These are phyloP conservation scores for Phytophthora boehmeriae DNA, from an alignment of 352 stramenopile genomes.

Conservation along the genomic window DNA sequence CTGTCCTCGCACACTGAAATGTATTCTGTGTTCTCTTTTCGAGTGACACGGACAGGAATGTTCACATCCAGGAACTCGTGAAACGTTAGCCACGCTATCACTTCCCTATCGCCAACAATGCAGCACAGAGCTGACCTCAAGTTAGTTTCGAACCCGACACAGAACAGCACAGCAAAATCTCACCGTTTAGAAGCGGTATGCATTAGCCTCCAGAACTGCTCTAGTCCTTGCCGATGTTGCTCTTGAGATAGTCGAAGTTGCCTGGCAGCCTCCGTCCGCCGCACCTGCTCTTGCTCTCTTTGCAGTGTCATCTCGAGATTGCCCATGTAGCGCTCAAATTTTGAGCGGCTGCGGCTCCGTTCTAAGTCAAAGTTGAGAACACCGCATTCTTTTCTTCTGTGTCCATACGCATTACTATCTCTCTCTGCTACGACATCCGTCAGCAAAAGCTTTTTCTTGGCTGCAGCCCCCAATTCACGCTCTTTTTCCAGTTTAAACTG, in stretches of 20 bases:
- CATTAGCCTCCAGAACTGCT: constrained; percentile 70
- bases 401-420: not conserved
- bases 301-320: constrained; percentile 44
- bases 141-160: not conserved
- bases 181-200: constrained; percentile 39
- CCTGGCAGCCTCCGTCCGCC: constrained; percentile 30
- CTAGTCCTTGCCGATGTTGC: constrained; percentile 44
- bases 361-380: constrained; percentile 18
- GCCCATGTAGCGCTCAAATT: constrained; percentile 58
- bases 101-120: constrained; percentile 42
- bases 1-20: constrained; percentile 25
- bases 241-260: constrained; percentile 43
- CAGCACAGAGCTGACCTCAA: not conserved
- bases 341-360: constrained; percentile 25
- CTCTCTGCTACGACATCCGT: constrained; percentile 20
- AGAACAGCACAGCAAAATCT: constrained; percentile 2
- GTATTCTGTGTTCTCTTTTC: not conserved
- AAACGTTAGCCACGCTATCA: constrained; percentile 61
- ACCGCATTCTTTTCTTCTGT: not conserved
- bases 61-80: constrained; percentile 77
- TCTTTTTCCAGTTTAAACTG: constrained; percentile 77
- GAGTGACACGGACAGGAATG: constrained; percentile 40
- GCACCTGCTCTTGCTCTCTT: constrained; percentile 34
- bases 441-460: constrained; percentile 77
- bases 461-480: constrained; percentile 52